Conservation (phyloP, 108 stramenopile species). For the Aurantiochytrium sp. region DNA sequence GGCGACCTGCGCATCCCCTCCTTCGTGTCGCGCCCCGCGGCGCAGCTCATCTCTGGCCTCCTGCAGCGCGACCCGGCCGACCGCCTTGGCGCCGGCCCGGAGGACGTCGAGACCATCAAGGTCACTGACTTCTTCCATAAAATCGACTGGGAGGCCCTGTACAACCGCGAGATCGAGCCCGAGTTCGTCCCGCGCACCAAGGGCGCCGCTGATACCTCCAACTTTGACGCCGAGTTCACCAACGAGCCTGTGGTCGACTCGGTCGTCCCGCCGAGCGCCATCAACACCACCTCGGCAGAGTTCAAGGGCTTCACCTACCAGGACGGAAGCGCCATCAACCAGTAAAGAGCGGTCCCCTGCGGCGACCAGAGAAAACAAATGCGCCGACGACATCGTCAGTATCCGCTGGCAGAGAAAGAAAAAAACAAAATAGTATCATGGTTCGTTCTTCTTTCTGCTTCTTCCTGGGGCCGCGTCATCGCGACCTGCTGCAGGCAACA, state of each 20-base stretch:
- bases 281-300: conserved; percentile 9
- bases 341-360: too few relatives aligned
- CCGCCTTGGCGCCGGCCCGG: conserved; percentile 81
- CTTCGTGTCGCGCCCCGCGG: conserved; percentile 59
- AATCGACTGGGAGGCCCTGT: conserved; percentile 81
- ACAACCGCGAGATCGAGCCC: conserved; percentile 70
- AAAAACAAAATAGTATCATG: background rate
- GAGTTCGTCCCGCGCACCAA: conserved; percentile 73
- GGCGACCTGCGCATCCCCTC: conserved; percentile 82
- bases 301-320: conserved; percentile 52
- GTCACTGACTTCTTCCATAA: conserved; percentile 76
- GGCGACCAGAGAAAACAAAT: background rate
- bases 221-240: conserved; percentile 51
- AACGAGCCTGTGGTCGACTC: conserved; percentile 69
- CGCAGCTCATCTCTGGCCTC: conserved; percentile 66
- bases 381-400: background rate
- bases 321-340: background rate
- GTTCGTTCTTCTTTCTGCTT: too few relatives aligned
- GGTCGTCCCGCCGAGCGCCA: background rate
- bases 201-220: conserved; percentile 32
- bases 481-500: too few relatives aligned
- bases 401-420: background rate
- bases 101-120: conserved; percentile 82
- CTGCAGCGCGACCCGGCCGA: conserved; percentile 78
- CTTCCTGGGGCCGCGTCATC: too few relatives aligned